Evolutionary conservation across 2,329 filamentous ascomycete species (phyloP).

Genomic region (Parasarocladium wereldwijsianum): DNA sequence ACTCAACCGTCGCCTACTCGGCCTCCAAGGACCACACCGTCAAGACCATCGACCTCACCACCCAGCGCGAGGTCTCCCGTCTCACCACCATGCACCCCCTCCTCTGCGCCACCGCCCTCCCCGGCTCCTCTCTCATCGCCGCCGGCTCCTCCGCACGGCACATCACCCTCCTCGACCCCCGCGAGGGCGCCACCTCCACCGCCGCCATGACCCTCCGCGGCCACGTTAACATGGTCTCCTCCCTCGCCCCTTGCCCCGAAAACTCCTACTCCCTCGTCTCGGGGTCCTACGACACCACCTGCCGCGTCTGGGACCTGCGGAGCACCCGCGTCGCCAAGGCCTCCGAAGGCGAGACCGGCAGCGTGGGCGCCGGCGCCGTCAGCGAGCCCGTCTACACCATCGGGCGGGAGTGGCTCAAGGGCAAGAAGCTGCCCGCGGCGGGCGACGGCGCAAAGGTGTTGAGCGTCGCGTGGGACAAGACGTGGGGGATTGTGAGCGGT

Average conservation of each 20-base stretch:
- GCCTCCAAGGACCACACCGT: slow-evolving; percentile 83
- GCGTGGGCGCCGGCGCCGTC: slow-evolving; percentile 47
- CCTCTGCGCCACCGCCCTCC: slow-evolving; percentile 62
- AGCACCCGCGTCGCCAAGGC: slow-evolving; percentile 45
- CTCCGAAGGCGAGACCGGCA: slow-evolving; percentile 43
- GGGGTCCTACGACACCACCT: slow-evolving; percentile 84
- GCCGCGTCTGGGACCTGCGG: slow-evolving; percentile 85
- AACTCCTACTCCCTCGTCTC: slow-evolving; percentile 76
- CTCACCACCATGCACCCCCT: slow-evolving; percentile 74
- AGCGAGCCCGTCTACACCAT: slow-evolving; percentile 64
- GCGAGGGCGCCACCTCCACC: slow-evolving; percentile 59
- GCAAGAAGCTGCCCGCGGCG: slow-evolving; percentile 47
- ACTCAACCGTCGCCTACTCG: slow-evolving; percentile 82
- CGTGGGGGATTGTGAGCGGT: slow-evolving; percentile 77
- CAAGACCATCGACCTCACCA: slow-evolving; percentile 82
- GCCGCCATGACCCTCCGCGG: slow-evolving; percentile 84
- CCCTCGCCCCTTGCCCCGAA: slow-evolving; percentile 34
- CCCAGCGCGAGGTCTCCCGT: slow-evolving; percentile 62
- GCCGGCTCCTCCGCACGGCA: slow-evolving; percentile 75
- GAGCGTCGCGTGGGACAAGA: slow-evolving; percentile 70
- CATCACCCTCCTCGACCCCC: slow-evolving; percentile 85
- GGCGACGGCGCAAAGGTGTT: slow-evolving; percentile 88
- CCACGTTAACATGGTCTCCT: slow-evolving; percentile 60
- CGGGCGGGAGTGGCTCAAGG: slow-evolving; percentile 55
- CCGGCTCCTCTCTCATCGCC: slow-evolving; percentile 45